These are phyloP conservation scores for Parsonsia alboflavescens DNA, from an alignment of 257 asterid species.

Conservation along the genomic window DNA sequence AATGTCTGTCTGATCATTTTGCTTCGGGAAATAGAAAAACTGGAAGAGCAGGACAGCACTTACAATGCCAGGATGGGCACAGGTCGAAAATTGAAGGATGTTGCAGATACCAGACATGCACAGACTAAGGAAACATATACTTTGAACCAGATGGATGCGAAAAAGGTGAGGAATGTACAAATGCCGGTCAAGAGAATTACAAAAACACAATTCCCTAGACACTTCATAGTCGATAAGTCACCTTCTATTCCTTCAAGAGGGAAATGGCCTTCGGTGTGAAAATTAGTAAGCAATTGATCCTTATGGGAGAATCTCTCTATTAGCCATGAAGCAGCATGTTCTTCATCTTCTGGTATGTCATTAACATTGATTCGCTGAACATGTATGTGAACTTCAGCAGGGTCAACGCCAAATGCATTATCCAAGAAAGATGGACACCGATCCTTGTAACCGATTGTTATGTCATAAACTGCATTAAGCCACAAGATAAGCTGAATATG, in stretches of 20 bases:
- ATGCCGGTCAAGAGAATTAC: conserved; percentile 48
- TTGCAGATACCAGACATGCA: conserved; percentile 51
- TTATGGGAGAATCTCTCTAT: conserved; percentile 56
- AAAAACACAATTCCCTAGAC: conserved; percentile 44
- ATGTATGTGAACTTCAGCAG: conserved; percentile 85
- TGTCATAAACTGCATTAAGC: conserved; percentile 67
- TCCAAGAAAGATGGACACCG: conserved; percentile 78
- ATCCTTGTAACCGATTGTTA: conserved; percentile 71
- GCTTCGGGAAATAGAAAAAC: neutral
- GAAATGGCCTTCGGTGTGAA: conserved; percentile 57
- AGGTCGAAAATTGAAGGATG: conserved; percentile 59
- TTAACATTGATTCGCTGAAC: conserved; percentile 43
- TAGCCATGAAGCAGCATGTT: conserved; percentile 57
- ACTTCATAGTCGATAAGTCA: conserved; percentile 47
- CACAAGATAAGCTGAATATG: conserved; percentile 10
- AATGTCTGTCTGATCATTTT: neutral
- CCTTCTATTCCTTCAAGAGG: conserved; percentile 57
- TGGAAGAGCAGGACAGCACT: conserved; percentile 3
- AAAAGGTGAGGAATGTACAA: conserved; percentile 56
- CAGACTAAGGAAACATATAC: conserved; percentile 60
- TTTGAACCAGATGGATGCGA: conserved; percentile 70
- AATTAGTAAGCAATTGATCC: conserved; percentile 61
- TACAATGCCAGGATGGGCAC: conserved; percentile 38
- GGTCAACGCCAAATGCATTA: conserved; percentile 77
- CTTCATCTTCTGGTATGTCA: conserved; percentile 58